These are phyloP conservation scores for Suhomyces pyralidae DNA, from an alignment of 805 yeast species.

Conservation along the genomic window DNA sequence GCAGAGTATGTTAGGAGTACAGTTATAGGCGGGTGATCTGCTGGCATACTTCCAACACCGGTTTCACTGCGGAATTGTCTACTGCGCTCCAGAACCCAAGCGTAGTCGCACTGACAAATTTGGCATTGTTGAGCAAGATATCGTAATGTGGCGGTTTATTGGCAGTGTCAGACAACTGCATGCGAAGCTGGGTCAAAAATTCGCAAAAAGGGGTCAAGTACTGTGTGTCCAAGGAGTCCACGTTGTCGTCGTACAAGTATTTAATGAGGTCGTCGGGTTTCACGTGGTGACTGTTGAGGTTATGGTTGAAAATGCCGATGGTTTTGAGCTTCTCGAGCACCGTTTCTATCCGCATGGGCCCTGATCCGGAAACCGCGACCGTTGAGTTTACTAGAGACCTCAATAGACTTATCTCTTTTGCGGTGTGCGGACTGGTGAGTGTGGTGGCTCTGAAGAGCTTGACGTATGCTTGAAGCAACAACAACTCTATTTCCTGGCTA, in stretches of 20 bases:
- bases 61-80: not conserved
- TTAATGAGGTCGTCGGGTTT: not conserved
- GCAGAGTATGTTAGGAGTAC: not conserved
- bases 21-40: not conserved
- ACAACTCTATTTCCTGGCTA: constrained; percentile 19
- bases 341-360: not conserved
- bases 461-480: constrained; percentile 20
- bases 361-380: not conserved
- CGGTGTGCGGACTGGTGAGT: not conserved
- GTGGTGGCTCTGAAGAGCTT: not conserved
- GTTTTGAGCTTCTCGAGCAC: constrained; percentile 18
- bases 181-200: constrained; percentile 13
- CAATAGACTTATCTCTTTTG: not conserved
- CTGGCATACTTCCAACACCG: not conserved
- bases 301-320: constrained; percentile 18
- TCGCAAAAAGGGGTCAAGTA: constrained; percentile 8
- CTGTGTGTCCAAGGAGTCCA: constrained; percentile 1
- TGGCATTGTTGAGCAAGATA: constrained; percentile 28
- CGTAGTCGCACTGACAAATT: constrained; percentile 28
- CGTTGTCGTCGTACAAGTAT: constrained; percentile 2
- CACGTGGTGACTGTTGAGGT: constrained; percentile 3
- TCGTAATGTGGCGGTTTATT: constrained; percentile 4
- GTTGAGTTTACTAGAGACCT: not conserved
- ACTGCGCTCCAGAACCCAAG: constrained; percentile 3
- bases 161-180: constrained; percentile 1